Conservation (phyloP, 164 flowering plant genomes). For the Houttuynia cordata region DNA sequence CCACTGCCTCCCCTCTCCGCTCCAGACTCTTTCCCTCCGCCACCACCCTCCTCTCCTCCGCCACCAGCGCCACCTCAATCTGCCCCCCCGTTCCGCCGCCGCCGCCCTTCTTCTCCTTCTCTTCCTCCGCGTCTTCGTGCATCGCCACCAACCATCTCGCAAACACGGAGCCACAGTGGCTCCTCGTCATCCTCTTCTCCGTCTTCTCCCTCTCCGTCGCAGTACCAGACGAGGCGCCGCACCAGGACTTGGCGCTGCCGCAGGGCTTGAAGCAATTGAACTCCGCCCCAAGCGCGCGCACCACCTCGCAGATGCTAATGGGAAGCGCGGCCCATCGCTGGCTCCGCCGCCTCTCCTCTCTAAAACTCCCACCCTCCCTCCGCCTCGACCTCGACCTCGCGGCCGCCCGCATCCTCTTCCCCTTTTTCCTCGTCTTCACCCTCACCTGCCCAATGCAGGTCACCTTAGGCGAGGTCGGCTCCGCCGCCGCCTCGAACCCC, state of each 20-base stretch:
- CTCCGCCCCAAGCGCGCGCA: slow-evolving; percentile 61
- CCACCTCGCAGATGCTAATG: slow-evolving; percentile 64
- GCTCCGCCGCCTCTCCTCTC: slow-evolving; percentile 39
- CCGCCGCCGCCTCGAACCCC: slow-evolving; percentile 57
- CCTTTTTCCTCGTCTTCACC: slow-evolving; percentile 76
- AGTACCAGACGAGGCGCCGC: slow-evolving; percentile 10
- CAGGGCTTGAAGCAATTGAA: slow-evolving; percentile 70
- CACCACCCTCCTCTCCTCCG: slow-evolving; percentile 1
- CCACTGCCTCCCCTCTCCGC: slow-evolving; percentile 6
- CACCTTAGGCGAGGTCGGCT: slow-evolving; percentile 86
- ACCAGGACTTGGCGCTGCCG: slow-evolving; percentile 28
- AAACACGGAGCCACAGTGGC: slow-evolving; percentile 55
- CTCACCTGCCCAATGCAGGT: slow-evolving; percentile 92
- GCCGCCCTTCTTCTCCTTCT: slow-evolving; percentile 46
- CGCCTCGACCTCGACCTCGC: slow-evolving; percentile 32
- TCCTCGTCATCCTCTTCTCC: slow-evolving; percentile 1
- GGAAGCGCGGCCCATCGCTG: slow-evolving; percentile 91
- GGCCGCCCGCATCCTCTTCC: slow-evolving; percentile 34
- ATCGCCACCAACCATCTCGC: slow-evolving; percentile 60
- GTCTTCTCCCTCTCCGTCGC: slow-evolving; percentile 21
- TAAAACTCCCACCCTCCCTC: slow-evolving; percentile 48
- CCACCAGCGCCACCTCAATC: slow-evolving; percentile 2
- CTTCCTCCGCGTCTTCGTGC: slow-evolving; percentile 36
- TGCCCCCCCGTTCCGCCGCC: not conserved
- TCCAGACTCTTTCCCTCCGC: not conserved